Base-by-base conservation (phyloP, 164 flowering plant genomes). In the Saururus chinensis region DNA sequence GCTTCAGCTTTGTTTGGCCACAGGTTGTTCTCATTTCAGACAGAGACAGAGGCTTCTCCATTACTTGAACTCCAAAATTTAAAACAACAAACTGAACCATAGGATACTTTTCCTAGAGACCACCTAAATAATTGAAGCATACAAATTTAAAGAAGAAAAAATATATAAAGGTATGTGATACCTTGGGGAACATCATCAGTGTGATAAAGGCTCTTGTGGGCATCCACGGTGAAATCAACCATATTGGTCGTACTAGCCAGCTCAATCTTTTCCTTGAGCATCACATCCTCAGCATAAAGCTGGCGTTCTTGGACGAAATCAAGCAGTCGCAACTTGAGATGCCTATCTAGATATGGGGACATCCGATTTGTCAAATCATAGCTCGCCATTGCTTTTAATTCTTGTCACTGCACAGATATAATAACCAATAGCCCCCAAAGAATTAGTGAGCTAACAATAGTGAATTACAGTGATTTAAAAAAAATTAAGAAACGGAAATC, bases 151-250 rank as follows among this genome's bases (percentile, higher is more conserved):
- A 30, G 6, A 30, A 30, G 6, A 30, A 6, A 30, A 30, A 30
- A 30, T 6, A 30, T 2, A 30, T 2, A 6, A 30, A 30, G 37
- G 37, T 30, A 2, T 30, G 37, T 1, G 6, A 16, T 35, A 84
- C 96, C 93, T 76, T 84, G 95, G 20, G 96, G 96, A 4, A 89
- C 96, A 7, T 92, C 96, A 19, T 89, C 98, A 9, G 95, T 76
- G 68, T 79, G 89, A 71, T 87, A 86, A 56, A 89, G 93, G 41
- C 77, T 75, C 74, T 90, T 86, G 73, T 93, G 89, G 58, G 90
- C 90, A 61, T 93, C 98, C 95, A 90, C 90, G 64, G 98, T 97
- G 70, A 86, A 93, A 64, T 93, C 98, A 22, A 93, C 98, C 98
- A 93, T 93, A 78, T 93, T 93, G 10, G 98, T 93, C 64, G 86